Percentiles rank a stretch among this genome's conserved stretches.
Conservation (phyloP, 1,139 yeast genomes). For the Kazachstania sp. region DNA sequence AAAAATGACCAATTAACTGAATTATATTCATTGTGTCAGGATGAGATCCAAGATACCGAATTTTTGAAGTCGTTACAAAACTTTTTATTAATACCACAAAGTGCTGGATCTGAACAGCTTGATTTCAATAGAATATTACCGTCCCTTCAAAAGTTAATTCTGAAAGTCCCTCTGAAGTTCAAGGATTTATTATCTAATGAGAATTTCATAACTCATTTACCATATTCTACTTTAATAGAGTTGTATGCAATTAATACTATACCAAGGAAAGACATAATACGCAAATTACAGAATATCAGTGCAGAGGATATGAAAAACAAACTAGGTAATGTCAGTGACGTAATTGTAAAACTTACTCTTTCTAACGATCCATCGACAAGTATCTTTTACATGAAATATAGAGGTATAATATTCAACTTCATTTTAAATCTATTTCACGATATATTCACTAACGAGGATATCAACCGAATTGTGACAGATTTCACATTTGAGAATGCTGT, state of each 20-base stretch:
- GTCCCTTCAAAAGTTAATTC: constrained; percentile 17
- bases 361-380: constrained; percentile 13
- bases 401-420: constrained; percentile 22
- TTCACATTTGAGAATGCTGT: neutral
- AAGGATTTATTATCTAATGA: constrained; percentile 22
- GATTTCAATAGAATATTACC: constrained; percentile 9
- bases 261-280: constrained; percentile 12
- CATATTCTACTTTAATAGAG: constrained; percentile 25
- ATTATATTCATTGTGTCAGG: constrained; percentile 1
- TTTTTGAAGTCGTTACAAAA: constrained; percentile 12
- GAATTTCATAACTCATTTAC: constrained; percentile 10
- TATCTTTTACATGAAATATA: constrained; percentile 26
- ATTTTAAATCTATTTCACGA: constrained; percentile 14
- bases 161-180: constrained; percentile 26
- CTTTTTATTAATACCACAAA: constrained; percentile 2
- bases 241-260: constrained; percentile 28
- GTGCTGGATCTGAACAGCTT: neutral
- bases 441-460: constrained; percentile 2
- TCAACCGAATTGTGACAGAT: neutral
- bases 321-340: constrained; percentile 2
- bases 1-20: neutral
- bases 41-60: constrained; percentile 1
- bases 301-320: constrained; percentile 8
- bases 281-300: constrained; percentile 8
- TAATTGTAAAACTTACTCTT: constrained; percentile 9